Conservation (phyloP, 768 basidiomycete genomes). For the Xerocomus potaroensis region DNA sequence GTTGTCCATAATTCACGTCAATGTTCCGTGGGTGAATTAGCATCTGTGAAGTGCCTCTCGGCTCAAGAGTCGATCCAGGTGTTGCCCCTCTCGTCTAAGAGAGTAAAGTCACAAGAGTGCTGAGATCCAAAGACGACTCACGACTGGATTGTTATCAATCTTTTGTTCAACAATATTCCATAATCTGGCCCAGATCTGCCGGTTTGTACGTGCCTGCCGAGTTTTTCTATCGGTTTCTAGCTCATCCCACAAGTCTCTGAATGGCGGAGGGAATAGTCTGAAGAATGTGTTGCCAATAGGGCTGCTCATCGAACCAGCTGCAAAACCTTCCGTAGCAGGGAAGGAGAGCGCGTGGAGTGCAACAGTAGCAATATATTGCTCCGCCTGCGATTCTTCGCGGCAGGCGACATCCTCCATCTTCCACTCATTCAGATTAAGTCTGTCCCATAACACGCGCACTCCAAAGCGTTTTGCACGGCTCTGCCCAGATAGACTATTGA, state of each 20-base stretch:
- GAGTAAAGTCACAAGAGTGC: constrained; percentile 1
- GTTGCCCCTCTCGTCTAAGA: constrained; percentile 14
- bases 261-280: constrained; percentile 73
- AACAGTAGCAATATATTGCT: constrained; percentile 84
- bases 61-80: constrained; percentile 18
- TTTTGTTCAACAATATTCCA: constrained; percentile 61
- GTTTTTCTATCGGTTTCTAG: constrained; percentile 62
- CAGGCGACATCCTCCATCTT: constrained; percentile 85
- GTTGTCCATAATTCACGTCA: constrained; percentile 39
- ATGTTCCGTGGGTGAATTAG: constrained; percentile 8
- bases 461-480: constrained; percentile 73
- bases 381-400: constrained; percentile 70
- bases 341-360: constrained; percentile 79
- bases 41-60: constrained; percentile 13
- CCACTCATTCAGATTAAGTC: constrained; percentile 59
- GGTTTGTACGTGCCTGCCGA: constrained; percentile 60
- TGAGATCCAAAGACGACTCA: constrained; percentile 26
- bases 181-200: constrained; percentile 67
- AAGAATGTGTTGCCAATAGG: constrained; percentile 61
- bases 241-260: constrained; percentile 91
- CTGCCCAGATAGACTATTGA: constrained; percentile 57
- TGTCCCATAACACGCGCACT: constrained; percentile 71
- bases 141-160: constrained; percentile 38
- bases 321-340: constrained; percentile 59
- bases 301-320: constrained; percentile 42